phyloP scores from a whole-genome alignment of 257 asterid species.

The Solanum etuberosum region DNA sequence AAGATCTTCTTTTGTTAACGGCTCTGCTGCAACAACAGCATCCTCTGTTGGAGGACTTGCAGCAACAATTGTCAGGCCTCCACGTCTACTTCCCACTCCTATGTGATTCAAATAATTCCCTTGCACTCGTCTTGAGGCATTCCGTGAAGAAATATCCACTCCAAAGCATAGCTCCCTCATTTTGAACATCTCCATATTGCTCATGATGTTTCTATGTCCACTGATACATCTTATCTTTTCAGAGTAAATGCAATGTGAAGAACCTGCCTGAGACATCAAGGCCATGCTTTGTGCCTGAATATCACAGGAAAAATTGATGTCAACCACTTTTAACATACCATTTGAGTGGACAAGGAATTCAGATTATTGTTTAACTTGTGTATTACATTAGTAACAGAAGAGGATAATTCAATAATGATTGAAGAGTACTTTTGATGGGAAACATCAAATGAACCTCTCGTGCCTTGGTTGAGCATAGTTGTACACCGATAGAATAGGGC shows the following conservation, averaged over 20 bases:
- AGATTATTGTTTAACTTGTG: background rate
- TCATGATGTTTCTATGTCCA: conserved; percentile 13
- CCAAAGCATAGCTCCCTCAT: conserved; percentile 28
- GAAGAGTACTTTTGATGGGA: background rate
- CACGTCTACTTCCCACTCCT: conserved; percentile 20
- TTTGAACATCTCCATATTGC: conserved; percentile 24
- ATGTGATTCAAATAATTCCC: conserved; percentile 17
- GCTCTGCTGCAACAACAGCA: conserved; percentile 74
- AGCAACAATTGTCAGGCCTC: conserved; percentile 46
- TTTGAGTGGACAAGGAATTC: background rate
- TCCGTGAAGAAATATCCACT: conserved; percentile 23
- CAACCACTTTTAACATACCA: background rate
- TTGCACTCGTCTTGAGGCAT: conserved; percentile 22
- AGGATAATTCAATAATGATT: background rate
- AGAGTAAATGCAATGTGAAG: conserved; percentile 36
- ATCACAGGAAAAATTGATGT: background rate
- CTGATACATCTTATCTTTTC: conserved; percentile 26
- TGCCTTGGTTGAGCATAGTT: background rate
- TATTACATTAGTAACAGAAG: background rate
- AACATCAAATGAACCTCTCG: background rate
- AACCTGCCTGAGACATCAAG: conserved; percentile 53
- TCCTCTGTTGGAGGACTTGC: conserved; percentile 99
- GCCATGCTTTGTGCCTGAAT: conserved; percentile 59
- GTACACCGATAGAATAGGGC: background rate
- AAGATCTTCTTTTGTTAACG: conserved; percentile 82